Evolutionary conservation across 352 stramenopile species (phyloP).

Genomic region (Phytophthora fragariaefolia): DNA sequence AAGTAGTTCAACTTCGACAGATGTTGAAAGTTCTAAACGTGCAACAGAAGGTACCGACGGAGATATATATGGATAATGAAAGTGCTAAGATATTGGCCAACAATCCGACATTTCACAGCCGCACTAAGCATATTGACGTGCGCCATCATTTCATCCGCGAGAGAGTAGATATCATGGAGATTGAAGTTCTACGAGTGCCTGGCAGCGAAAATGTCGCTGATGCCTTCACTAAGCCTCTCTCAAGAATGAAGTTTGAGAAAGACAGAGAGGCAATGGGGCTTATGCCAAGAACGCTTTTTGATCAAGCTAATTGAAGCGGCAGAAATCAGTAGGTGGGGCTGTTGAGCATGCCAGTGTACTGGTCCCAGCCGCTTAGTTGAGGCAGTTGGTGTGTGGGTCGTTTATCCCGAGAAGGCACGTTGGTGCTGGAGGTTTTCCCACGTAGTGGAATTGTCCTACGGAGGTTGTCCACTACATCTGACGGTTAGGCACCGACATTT

Average conservation of each 20-base stretch:
- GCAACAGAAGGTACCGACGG: slow-evolving; percentile 1
- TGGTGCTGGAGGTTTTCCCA: background rate
- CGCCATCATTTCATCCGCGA: slow-evolving; percentile 17
- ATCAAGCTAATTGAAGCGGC: background rate
- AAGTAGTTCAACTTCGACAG: slow-evolving; percentile 25
- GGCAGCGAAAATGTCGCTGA: slow-evolving; percentile 31
- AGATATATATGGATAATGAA: slow-evolving; percentile 25
- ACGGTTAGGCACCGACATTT: background rate
- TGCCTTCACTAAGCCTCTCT: slow-evolving; percentile 30
- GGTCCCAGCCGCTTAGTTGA: too few species aligned
- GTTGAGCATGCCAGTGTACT: background rate
- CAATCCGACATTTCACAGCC: slow-evolving; percentile 24
- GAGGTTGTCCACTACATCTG: background rate
- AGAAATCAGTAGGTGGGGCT: background rate
- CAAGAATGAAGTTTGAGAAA: slow-evolving; percentile 21
- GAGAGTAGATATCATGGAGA: slow-evolving; percentile 15
- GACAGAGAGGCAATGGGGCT: slow-evolving; percentile 7
- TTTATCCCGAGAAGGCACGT: background rate
- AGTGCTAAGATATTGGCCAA: slow-evolving; percentile 31
- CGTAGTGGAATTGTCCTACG: background rate
- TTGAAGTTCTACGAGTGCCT: slow-evolving; percentile 20
- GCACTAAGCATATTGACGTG: slow-evolving; percentile 33
- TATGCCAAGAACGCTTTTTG: background rate
- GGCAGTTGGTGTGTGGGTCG: background rate
- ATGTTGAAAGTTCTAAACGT: slow-evolving; percentile 24